Evolutionary conservation across 768 basidiomycete species (phyloP).

Genomic region (Tricholoma matsutake): DNA sequence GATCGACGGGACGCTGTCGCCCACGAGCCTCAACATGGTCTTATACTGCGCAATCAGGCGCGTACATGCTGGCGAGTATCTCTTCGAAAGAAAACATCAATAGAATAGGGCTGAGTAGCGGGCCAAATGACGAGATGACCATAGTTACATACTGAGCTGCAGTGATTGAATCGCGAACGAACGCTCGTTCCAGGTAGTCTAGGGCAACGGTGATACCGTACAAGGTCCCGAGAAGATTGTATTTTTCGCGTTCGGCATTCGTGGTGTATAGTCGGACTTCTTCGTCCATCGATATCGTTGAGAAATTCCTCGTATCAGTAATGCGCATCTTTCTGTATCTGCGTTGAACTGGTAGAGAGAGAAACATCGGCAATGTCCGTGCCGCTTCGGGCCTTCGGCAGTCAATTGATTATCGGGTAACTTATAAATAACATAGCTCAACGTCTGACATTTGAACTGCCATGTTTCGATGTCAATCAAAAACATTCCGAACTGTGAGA

Average conservation of each 20-base stretch:
- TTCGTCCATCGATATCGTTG: constrained; percentile 67
- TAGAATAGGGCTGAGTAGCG: constrained; percentile 28
- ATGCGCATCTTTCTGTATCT: no score
- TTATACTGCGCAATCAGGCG: constrained; percentile 95
- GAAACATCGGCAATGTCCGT: no score
- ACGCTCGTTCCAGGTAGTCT: constrained; percentile 94
- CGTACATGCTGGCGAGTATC: constrained; percentile 96
- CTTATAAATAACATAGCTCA: no score
- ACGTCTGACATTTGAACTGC: no score
- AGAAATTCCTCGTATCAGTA: no score
- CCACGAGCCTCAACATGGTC: constrained; percentile 93
- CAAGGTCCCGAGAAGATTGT: constrained; percentile 83
- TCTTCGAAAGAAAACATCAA: constrained; percentile 38
- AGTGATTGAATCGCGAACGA: constrained; percentile 89
- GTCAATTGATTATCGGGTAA: no score
- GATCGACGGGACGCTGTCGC: constrained; percentile 79
- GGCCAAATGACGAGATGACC: background rate
- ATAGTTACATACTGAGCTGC: constrained; percentile 77
- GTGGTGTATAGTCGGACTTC: constrained; percentile 86
- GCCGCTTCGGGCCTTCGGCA: no score
- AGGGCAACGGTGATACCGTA: constrained; percentile 90
- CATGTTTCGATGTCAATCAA: no score
- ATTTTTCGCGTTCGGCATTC: constrained; percentile 87
- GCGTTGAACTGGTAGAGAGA: no score
- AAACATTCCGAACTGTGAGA: no score